Conservation (phyloP, 257 asterid species). For the Solanum ossicruentum region DNA sequence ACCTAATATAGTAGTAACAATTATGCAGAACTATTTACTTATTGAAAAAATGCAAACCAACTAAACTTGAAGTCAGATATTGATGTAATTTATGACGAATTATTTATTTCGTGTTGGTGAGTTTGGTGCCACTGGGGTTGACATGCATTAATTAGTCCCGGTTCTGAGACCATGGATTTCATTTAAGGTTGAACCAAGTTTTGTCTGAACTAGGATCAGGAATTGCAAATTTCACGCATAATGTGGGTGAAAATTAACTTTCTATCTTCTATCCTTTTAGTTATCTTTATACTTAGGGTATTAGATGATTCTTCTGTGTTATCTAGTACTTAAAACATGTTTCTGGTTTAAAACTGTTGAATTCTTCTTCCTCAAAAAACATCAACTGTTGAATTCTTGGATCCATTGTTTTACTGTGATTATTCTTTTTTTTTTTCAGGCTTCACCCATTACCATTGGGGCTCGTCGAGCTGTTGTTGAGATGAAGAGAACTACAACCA, state of each 20-base stretch:
- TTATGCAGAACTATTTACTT: not conserved
- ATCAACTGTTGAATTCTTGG: not conserved
- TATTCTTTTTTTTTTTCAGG: slow-evolving; percentile 19
- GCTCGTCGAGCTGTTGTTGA: slow-evolving; percentile 56
- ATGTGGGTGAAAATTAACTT: not conserved
- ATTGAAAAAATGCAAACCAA: not conserved
- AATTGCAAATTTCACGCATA: not conserved
- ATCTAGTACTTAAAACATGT: not conserved
- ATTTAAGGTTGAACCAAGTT: not conserved
- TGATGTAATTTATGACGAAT: not conserved
- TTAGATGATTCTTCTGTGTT: not conserved
- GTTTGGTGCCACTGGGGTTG: not conserved
- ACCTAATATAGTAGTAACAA: not conserved
- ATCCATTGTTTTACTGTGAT: not conserved
- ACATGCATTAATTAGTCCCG: not conserved
- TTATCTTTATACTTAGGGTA: not conserved
- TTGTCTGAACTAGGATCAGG: not conserved
- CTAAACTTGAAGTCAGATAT: not conserved
- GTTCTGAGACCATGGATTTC: not conserved
- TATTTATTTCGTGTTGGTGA: not conserved
- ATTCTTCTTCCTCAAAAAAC: no score
- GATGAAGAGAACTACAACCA: slow-evolving; percentile 68
- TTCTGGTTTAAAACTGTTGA: not conserved
- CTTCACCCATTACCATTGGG: slow-evolving; percentile 59
- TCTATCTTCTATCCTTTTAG: not conserved